A percentile compares a stretch with the other conserved stretches of the same genome.
These are phyloP conservation scores for Drechslera avenae DNA, from an alignment of 2,329 filamentous ascomycete species.

Conservation along the genomic window DNA sequence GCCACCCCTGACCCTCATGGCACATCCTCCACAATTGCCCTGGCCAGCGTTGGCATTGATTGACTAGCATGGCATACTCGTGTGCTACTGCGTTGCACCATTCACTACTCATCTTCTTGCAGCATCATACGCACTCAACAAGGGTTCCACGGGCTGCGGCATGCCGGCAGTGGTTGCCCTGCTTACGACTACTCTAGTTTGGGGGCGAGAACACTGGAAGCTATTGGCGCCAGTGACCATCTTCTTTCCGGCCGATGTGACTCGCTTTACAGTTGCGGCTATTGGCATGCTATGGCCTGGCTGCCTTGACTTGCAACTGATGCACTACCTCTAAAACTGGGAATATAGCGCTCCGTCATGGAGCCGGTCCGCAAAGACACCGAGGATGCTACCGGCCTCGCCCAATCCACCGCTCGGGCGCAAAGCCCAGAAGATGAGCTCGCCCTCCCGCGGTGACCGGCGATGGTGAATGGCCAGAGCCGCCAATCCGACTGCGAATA, in stretches of 20 bases:
- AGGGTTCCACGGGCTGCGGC: neutral
- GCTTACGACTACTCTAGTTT: neutral
- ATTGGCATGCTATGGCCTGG: neutral
- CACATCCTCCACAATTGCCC: conserved; percentile 14
- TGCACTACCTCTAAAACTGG: conserved; percentile 8
- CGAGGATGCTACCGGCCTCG: conserved; percentile 42
- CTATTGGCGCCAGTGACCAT: conserved; percentile 21
- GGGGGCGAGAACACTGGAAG: neutral
- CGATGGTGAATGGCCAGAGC: conserved; percentile 41
- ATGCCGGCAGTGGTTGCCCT: conserved; percentile 1
- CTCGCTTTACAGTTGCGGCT: conserved; percentile 15
- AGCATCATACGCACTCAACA: neutral
- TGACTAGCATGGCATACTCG: neutral
- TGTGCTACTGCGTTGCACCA: neutral
- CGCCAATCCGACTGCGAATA: conserved; percentile 29
- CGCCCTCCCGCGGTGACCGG: conserved; percentile 39
- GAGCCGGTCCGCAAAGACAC: conserved; percentile 34
- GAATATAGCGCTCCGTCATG: conserved; percentile 21
- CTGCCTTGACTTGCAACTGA: neutral
- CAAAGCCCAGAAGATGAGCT: conserved; percentile 44
- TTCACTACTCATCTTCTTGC: neutral
- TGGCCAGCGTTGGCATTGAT: conserved; percentile 10
- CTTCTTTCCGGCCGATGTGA: conserved; percentile 16
- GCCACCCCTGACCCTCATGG: conserved; percentile 12
- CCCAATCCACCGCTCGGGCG: conserved; percentile 33